These are phyloP conservation scores for Diaporthe vaccinii DNA, from an alignment of 2,329 filamentous ascomycete species.

Conservation along the genomic window DNA sequence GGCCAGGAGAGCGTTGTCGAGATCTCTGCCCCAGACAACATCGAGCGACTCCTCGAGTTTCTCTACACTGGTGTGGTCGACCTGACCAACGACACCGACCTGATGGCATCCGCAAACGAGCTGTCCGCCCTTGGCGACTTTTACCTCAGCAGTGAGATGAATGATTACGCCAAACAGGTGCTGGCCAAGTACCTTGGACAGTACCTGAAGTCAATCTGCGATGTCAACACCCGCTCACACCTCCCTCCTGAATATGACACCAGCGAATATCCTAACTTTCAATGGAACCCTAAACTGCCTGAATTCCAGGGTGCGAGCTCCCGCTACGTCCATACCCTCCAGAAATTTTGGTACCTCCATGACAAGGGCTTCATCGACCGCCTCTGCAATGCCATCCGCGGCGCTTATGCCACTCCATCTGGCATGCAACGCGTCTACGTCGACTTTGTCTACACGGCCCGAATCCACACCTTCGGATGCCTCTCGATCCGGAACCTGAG, in stretches of 20 bases:
- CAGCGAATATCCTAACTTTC: neutral
- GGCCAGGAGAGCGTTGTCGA: neutral
- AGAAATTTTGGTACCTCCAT: neutral
- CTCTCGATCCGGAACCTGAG: neutral
- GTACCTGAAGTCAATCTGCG: neutral
- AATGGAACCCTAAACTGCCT: neutral
- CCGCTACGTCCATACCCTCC: no score
- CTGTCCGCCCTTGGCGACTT: constrained; percentile 2
- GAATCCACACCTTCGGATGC: neutral
- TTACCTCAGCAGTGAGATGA: neutral
- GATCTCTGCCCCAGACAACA: neutral
- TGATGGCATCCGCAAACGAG: neutral
- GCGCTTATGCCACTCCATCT: neutral
- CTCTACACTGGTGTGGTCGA: neutral
- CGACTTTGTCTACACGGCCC: neutral
- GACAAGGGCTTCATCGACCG: neutral
- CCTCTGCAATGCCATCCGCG: neutral
- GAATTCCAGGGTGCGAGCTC: no score
- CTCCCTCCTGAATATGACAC: neutral
- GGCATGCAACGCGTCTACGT: neutral
- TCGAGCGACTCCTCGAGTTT: constrained; percentile 12
- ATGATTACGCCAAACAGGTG: neutral
- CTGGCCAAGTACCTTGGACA: neutral
- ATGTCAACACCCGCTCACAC: neutral
- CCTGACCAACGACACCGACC: neutral